Conservation (phyloP, 352 stramenopile species). For the Thalassiosira exigua region DNA sequence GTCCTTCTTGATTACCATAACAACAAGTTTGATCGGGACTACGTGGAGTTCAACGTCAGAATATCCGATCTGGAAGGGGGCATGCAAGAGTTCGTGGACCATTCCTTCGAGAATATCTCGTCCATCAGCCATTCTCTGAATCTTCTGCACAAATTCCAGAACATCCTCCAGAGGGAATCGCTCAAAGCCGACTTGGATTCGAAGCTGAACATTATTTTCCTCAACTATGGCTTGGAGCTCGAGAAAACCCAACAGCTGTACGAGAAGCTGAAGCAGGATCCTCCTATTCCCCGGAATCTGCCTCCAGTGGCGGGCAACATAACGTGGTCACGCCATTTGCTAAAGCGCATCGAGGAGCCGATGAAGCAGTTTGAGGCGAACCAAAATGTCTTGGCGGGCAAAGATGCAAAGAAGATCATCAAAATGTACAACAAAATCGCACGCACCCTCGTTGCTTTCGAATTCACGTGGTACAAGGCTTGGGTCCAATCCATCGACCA, state of each 20-base stretch:
- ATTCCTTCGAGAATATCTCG: conserved; percentile 98
- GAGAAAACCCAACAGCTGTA: conserved; percentile 98
- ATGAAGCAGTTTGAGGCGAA: conserved; percentile 99
- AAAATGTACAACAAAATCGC: conserved; percentile 99
- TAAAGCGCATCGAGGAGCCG: conserved; percentile 98
- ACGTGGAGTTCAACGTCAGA: conserved; percentile 91
- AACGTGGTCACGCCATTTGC: conserved; percentile 95
- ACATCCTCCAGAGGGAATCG: conserved; percentile 95
- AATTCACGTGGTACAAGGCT: conserved; percentile 99
- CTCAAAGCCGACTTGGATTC: conserved; percentile 98
- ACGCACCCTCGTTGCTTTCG: conserved; percentile 96
- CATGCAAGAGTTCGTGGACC: conserved; percentile 99
- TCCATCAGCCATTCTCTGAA: conserved; percentile 97
- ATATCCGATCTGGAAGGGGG: conserved; percentile 95
- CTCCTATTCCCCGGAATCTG: conserved; percentile 95
- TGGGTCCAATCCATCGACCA: conserved; percentile 98
- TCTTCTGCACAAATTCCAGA: conserved; percentile 97
- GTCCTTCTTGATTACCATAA: conserved; percentile 98
- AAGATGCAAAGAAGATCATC: conserved; percentile 97
- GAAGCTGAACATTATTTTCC: conserved; percentile 98
- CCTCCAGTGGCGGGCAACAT: conserved; percentile 98
- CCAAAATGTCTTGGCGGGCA: conserved; percentile 93
- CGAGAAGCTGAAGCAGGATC: conserved; percentile 98
- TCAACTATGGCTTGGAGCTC: conserved; percentile 98
- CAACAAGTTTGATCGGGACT: conserved; percentile 97